These are phyloP conservation scores for Colletotrichum plurivorum DNA, from an alignment of 2,329 filamentous ascomycete genomes.

Conservation along the genomic window DNA sequence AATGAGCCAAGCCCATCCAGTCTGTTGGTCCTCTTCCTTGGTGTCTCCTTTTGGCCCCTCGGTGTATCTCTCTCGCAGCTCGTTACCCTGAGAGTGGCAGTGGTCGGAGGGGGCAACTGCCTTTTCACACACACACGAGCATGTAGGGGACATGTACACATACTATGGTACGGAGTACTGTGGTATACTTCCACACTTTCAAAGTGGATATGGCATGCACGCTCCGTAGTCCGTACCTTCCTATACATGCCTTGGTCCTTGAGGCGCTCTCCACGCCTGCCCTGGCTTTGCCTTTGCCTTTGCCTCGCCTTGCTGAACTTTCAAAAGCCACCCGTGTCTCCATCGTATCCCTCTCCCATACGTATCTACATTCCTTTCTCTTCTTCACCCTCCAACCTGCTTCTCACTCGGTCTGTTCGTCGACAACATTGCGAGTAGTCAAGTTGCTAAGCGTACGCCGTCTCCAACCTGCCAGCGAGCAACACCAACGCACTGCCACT, in stretches of 20 bases:
- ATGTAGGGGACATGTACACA: not conserved
- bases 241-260: slow-evolving; percentile 24
- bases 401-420: not conserved
- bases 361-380: slow-evolving; percentile 10
- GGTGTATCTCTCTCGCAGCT: slow-evolving; percentile 42
- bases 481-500: not conserved
- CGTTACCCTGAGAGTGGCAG: slow-evolving; percentile 38
- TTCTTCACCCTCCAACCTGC: slow-evolving; percentile 1
- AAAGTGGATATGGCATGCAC: not conserved
- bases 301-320: slow-evolving; percentile 4
- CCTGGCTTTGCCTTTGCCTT: not conserved
- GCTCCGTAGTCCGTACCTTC: not conserved
- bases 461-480: slow-evolving; percentile 7
- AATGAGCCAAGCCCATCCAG: slow-evolving; percentile 43
- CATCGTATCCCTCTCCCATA: slow-evolving; percentile 23
- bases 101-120: slow-evolving; percentile 18
- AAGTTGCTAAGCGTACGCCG: slow-evolving; percentile 3
- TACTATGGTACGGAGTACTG: not conserved
- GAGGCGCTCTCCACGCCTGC: slow-evolving; percentile 36
- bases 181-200: not conserved
- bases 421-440: slow-evolving; percentile 3
- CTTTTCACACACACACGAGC: slow-evolving; percentile 3
- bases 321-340: slow-evolving; percentile 39
- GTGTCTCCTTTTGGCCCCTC: slow-evolving; percentile 41
- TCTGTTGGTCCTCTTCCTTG: slow-evolving; percentile 41